These are phyloP conservation scores for Rhizomucor miehei DNA, from an alignment of 371 early-diverging fungal genomes.

Conservation along the genomic window DNA sequence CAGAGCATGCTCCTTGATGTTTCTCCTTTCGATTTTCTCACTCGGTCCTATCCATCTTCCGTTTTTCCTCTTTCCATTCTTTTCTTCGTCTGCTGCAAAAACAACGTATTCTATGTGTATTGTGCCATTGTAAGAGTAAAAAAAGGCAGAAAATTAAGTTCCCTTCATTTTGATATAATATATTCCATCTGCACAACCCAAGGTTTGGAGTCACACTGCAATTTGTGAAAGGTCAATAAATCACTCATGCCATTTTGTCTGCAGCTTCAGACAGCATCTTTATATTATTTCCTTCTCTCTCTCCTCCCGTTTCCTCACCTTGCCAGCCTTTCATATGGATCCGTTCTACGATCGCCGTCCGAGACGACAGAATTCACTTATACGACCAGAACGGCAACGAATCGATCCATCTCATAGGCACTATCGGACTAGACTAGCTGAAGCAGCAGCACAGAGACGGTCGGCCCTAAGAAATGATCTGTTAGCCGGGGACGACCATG, in stretches of 20 bases:
- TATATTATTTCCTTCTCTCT: conserved; percentile 6
- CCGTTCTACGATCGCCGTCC: background rate
- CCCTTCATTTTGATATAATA: too few relatives aligned
- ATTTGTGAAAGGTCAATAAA: conserved; percentile 1
- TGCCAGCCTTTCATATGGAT: conserved; percentile 6
- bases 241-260: background rate
- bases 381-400: conserved; percentile 60
- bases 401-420: conserved; percentile 39
- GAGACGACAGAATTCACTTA: conserved; percentile 51
- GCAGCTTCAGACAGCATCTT: background rate
- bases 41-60: too few relatives aligned
- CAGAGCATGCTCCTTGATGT: too few relatives aligned
- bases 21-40: too few relatives aligned
- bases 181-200: background rate
- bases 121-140: too few relatives aligned
- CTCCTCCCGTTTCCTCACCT: conserved; percentile 10
- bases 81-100: too few relatives aligned
- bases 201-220: background rate
- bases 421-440: conserved; percentile 32
- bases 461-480: conserved; percentile 17
- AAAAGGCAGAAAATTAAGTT: too few relatives aligned
- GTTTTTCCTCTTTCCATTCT: too few relatives aligned
- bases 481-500: conserved; percentile 12
- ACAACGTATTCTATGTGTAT: too few relatives aligned
- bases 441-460: conserved; percentile 10